Conservation (phyloP, 169 alveolate species). For the Plasmodium fragile region DNA sequence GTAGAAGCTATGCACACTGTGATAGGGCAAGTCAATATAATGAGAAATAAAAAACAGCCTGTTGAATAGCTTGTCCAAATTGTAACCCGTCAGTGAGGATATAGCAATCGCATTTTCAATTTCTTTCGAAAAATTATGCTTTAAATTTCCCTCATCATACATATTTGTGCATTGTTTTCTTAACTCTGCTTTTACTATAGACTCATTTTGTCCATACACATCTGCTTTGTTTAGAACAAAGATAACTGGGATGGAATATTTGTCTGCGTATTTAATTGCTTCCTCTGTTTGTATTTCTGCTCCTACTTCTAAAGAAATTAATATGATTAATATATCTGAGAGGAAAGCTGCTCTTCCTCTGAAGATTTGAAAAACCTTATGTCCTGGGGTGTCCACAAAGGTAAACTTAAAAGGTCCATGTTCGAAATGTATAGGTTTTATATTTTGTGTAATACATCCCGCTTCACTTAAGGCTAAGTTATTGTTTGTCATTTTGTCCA, state of each 20-base stretch:
- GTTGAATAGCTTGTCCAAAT: conserved; percentile 43
- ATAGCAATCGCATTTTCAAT: conserved; percentile 79
- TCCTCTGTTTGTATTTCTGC: conserved; percentile 85
- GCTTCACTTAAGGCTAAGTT: conserved; percentile 70
- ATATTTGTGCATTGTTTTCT: conserved; percentile 76
- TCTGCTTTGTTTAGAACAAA: conserved; percentile 86
- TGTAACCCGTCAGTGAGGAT: conserved; percentile 80
- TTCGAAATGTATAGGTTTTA: conserved; percentile 72
- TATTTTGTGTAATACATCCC: conserved; percentile 79
- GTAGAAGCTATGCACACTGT: conserved; percentile 31
- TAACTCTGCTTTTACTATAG: conserved; percentile 82
- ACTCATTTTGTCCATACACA: conserved; percentile 76
- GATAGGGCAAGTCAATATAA: conserved; percentile 72
- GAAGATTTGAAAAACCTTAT: conserved; percentile 81
- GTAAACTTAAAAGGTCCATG: conserved; percentile 75
- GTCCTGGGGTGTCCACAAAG: conserved; percentile 89
- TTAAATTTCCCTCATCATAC: conserved; percentile 77
- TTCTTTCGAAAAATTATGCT: conserved; percentile 68
- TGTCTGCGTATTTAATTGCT: conserved; percentile 86
- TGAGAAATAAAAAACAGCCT: conserved; percentile 46
- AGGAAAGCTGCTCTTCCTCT: conserved; percentile 87
- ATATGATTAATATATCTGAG: conserved; percentile 85
- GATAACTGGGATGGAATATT: conserved; percentile 82
- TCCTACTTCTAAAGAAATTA: conserved; percentile 84
- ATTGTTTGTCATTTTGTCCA: conserved; percentile 78